Evolutionary conservation across 2,329 filamentous ascomycete genomes (phyloP), one percentile per base, ranked within the genome.

Genomic region (Phialophora chinensis): DNA sequence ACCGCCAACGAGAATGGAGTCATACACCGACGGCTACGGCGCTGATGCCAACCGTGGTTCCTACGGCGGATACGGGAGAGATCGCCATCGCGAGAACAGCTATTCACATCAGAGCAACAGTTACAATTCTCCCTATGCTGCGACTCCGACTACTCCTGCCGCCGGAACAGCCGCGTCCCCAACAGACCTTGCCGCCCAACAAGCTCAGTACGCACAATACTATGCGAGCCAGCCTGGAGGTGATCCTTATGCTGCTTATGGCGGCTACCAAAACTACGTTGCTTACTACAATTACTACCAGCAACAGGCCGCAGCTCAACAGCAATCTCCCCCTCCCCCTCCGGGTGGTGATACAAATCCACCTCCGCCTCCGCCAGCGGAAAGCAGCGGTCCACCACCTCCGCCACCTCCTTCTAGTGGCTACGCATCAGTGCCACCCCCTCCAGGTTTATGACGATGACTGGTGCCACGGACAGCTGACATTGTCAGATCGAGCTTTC

Each of bases 221-320:
- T 94, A 93, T 69, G 71, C 68, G 11, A 71, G 52, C 49, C 69
- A 71, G 57, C 67, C 71, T 1, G 68, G 68, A 31, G 69, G 65
- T 4, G 70, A 72, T 61, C 94, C 93, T 0, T 97, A 97, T 77
- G 92, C 92, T 50, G 88, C 91, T 8, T 97, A 95, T 73, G 94
- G 94, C 69, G 94, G 94, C 62, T 97, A 95, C 78, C 86, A 89
- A 72, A 91, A 90, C 81, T 91, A 85, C 68, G 76, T 84, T 55
- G 81, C 82, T 33, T 84, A 85, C 73, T 85, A 83, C 70, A 89
- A 91, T 72, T 92, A 92, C 73, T 88, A 91, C 75, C 88, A 91
- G 73, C 90, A 90, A 14, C 85, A 86, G 72, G 82, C 83, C 55
- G 81, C 79, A 55, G 79, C 83, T 67, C 80, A 84, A 61, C 81